A percentile compares a stretch with the other conserved stretches of the same genome.
phyloP scores from a whole-genome alignment of 495 filamentous ascomycete species.

The Tuber borchii region DNA sequence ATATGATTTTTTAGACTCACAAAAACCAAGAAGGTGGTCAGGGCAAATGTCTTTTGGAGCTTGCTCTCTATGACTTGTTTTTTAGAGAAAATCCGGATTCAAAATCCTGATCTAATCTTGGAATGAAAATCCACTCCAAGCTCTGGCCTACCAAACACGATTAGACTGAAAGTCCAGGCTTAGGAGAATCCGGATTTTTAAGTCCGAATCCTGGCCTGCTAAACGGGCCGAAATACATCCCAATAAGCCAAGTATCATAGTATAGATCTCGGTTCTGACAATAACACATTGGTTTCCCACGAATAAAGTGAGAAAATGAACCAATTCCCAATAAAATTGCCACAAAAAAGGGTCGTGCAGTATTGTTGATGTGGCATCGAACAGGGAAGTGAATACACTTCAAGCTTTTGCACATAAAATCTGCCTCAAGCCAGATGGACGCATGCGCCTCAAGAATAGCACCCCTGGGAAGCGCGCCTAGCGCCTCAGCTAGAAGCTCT shows the following conservation, averaged over 20 bases:
- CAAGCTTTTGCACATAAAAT: not conserved
- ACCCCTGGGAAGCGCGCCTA: not conserved
- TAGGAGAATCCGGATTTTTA: too few relatives aligned
- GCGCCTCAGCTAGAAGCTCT: not conserved
- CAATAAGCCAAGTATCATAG: not conserved
- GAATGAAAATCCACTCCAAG: too few relatives aligned
- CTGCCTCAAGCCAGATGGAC: not conserved
- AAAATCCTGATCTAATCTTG: too few relatives aligned
- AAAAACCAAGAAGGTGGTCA: too few relatives aligned
- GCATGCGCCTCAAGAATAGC: not conserved
- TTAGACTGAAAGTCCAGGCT: too few relatives aligned
- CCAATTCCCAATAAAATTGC: not conserved
- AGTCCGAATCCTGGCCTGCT: too few relatives aligned
- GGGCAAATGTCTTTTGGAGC: too few relatives aligned
- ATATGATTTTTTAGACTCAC: too few relatives aligned
- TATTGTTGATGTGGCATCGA: not conserved
- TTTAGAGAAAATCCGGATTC: too few relatives aligned
- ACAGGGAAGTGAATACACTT: not conserved
- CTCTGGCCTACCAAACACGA: too few relatives aligned
- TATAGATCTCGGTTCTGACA: not conserved
- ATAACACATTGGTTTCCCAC: not conserved
- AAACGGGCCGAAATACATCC: too few relatives aligned
- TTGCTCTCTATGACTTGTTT: too few relatives aligned
- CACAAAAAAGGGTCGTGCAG: not conserved
- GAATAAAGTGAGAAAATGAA: not conserved